These are phyloP conservation scores for Cladosporium halotolerans DNA, from an alignment of 2,329 filamentous ascomycete species.

Conservation along the genomic window DNA sequence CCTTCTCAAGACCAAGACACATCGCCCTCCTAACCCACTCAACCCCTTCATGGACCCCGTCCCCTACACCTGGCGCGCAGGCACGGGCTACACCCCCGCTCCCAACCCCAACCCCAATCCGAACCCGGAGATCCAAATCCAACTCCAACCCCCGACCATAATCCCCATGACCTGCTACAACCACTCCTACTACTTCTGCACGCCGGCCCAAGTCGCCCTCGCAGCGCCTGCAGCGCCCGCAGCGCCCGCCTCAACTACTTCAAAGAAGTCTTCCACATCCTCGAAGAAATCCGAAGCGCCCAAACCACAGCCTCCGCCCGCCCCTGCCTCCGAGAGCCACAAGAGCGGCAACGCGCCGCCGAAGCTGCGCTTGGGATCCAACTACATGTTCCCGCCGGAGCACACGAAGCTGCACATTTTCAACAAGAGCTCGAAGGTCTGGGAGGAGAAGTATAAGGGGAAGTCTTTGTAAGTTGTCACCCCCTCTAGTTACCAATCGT, in stretches of 20 bases:
- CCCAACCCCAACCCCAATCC: background rate
- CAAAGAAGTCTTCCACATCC: background rate
- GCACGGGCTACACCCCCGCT: conserved; percentile 2
- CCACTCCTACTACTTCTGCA: conserved; percentile 1
- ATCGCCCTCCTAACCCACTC: background rate
- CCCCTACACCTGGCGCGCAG: conserved; percentile 9
- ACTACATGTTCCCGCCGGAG: conserved; percentile 23
- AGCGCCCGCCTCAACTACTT: background rate
- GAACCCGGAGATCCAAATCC: background rate
- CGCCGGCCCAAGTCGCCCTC: background rate
- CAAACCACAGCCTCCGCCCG: background rate
- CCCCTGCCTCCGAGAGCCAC: background rate
- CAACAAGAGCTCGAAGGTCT: conserved; percentile 21
- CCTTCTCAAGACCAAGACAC: background rate
- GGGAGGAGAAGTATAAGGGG: conserved; percentile 20
- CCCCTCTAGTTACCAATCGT: background rate
- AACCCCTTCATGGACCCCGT: conserved; percentile 1
- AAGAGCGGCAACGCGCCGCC: conserved; percentile 15
- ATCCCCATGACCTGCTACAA: conserved; percentile 3
- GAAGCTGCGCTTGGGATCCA: conserved; percentile 18
- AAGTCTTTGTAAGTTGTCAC: conserved; percentile 12
- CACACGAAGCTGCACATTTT: conserved; percentile 29
- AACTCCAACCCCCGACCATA: background rate
- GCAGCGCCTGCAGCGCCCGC: background rate
- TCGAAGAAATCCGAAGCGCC: background rate